phyloP scores from a whole-genome alignment of 225 moss, liverwort and hornwort genomes.

The Neckera pumila region DNA sequence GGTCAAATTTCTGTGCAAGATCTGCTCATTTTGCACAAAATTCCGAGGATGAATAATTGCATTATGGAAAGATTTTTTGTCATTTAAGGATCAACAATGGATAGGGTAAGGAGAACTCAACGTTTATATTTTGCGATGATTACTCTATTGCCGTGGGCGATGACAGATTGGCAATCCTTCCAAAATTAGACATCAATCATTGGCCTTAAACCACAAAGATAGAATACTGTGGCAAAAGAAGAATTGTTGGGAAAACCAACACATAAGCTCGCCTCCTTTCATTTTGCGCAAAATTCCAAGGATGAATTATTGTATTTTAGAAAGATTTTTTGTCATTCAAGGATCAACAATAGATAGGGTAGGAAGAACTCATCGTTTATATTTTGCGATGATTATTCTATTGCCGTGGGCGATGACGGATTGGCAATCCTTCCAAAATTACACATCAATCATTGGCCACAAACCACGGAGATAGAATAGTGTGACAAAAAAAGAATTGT shows the following conservation, averaged over 20 bases:
- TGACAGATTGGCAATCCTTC: too few relatives aligned
- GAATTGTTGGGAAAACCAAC: too few relatives aligned
- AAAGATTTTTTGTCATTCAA: too few relatives aligned
- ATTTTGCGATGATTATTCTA: fast-evolving
- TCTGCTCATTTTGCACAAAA: too few relatives aligned
- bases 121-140: fast-evolving
- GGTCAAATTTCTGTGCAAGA: too few relatives aligned
- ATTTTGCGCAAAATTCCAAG: too few relatives aligned
- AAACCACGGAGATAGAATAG: neutral
- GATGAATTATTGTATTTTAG: too few relatives aligned
- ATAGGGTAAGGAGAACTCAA: fast-evolving
- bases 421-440: neutral
- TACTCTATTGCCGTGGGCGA: neutral
- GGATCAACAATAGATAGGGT: neutral
- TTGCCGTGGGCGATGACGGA: neutral
- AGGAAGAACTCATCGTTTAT: fast-evolving
- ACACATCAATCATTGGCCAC: neutral
- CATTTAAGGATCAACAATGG: neutral
- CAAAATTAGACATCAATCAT: neutral
- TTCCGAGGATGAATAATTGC: too few relatives aligned
- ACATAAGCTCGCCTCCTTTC: too few relatives aligned
- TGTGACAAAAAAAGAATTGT: neutral
- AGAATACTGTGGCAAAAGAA: fast-evolving
- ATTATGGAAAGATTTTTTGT: too few relatives aligned
- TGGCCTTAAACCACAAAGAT: neutral